Percentiles rank a stretch among this genome's conserved stretches.
Conservation (phyloP, 371 early-diverging fungal species). For the Quaeritorhiza haematococci region DNA sequence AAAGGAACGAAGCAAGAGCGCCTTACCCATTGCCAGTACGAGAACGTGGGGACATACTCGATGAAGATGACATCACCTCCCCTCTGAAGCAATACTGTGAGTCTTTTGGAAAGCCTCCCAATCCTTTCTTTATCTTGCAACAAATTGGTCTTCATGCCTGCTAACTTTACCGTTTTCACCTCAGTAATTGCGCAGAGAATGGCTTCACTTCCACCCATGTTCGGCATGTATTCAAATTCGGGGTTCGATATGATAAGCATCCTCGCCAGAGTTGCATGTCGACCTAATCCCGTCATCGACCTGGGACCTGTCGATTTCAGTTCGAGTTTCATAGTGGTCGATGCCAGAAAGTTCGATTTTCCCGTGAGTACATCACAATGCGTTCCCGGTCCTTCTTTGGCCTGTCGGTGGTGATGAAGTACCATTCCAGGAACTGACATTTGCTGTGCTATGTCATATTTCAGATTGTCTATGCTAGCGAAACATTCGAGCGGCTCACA, state of each 20-base stretch:
- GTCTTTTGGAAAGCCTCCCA: no score
- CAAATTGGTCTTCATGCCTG: no score
- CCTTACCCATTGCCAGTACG: no score
- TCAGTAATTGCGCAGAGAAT: no score
- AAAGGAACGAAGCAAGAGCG: no score
- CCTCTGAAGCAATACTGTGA: no score
- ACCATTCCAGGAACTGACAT: background rate
- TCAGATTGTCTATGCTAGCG: constrained; percentile 54
- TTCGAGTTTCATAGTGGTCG: constrained; percentile 55
- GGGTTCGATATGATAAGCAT: constrained; percentile 57
- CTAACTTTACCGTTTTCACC: no score
- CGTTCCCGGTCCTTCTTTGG: background rate
- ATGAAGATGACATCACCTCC: no score
- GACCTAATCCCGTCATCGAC: constrained; percentile 42
- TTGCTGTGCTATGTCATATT: constrained; percentile 19
- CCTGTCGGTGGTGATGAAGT: background rate
- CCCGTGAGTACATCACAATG: constrained; percentile 10
- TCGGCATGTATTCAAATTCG: constrained; percentile 13
- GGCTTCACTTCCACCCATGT: no score
- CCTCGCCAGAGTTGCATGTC: constrained; percentile 38
- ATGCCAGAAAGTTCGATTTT: constrained; percentile 25
- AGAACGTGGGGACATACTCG: no score
- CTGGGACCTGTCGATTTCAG: constrained; percentile 65
- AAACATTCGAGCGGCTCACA: constrained; percentile 44
- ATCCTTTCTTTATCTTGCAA: no score